Evolutionary conservation across 768 basidiomycete species (phyloP), one percentile per base, ranked within the genome.

Genomic region (Hemileccinum impolitum): DNA sequence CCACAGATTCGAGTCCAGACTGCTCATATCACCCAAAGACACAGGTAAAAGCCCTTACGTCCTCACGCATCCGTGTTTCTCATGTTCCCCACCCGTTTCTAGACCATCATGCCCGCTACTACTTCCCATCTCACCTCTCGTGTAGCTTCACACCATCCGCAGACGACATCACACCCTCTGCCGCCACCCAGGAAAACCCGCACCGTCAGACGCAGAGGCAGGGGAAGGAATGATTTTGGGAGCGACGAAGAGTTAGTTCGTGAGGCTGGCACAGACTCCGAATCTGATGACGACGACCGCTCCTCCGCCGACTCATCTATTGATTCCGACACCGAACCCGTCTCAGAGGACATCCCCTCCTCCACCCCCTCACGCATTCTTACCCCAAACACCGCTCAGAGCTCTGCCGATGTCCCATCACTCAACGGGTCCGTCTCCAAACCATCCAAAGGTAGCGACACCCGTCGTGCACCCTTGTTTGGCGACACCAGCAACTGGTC

Each of bases 241-340:
- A 89, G 86, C 54, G 89, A 90, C 58, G 88, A 90, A 25, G 88
- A 90, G 66, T 75, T 90, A 45, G 79, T 79, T 70, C 77, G 89
- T 51, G 87, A 86, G 67, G 75, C 72, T 6, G 79, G 73, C 55
- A 81, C 86, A 18, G 87, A 88, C 67, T 84, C 87, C 10, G 87
- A 86, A 49, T 70, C 73, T 7, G 82, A 81, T 39, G 80, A 79
- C 40, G 78, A 79, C 51, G 78, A 81, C 58, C 70, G 70, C 38
- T 85, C 85, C 45, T 83, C 82, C 26, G 56, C 72, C 51, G 78
- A 75, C 54, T 81, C 79, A 31, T 78, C 71, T 35, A 81, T 81
- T 31, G 86, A 87, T 64, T 85, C 85, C 23, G 85, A 86, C 64
- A 80, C 81, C 34, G 84, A 85, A 65, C 81, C 83, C 43, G 79